Conservation (phyloP, 2,329 filamentous ascomycete species). For the Tolypocladium paradoxum region DNA sequence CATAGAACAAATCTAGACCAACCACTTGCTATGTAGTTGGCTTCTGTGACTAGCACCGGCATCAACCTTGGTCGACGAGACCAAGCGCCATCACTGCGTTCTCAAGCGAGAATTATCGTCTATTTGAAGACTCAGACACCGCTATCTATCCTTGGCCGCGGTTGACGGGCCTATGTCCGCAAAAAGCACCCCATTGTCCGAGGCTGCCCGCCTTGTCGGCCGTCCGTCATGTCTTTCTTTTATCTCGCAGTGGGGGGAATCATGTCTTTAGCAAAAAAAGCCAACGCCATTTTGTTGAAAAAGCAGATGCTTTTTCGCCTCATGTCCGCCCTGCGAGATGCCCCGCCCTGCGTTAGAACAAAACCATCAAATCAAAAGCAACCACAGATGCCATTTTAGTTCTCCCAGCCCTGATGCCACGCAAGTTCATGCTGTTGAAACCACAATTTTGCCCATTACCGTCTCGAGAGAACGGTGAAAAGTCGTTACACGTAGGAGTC, state of each 20-base stretch:
- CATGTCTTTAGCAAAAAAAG: slow-evolving; percentile 24
- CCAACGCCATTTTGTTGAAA: slow-evolving; percentile 30
- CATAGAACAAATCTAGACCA: neutral
- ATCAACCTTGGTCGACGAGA: neutral
- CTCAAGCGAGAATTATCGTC: slow-evolving; percentile 7
- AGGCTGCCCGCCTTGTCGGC: neutral
- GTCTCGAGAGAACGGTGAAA: slow-evolving; percentile 17
- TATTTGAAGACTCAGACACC: slow-evolving; percentile 11
- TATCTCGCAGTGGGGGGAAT: slow-evolving; percentile 21
- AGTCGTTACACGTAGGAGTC: slow-evolving; percentile 25
- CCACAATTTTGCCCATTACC: slow-evolving; percentile 26
- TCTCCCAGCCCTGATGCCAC: slow-evolving; percentile 24
- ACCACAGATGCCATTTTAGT: slow-evolving; percentile 14
- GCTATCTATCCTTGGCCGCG: slow-evolving; percentile 23
- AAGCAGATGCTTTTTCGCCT: slow-evolving; percentile 25
- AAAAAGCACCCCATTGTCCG: slow-evolving; percentile 3
- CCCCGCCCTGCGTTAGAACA: slow-evolving; percentile 5
- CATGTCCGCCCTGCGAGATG: slow-evolving; percentile 17
- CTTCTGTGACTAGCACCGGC: too few relatives aligned
- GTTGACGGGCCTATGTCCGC: slow-evolving; percentile 29
- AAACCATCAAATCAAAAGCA: slow-evolving; percentile 11
- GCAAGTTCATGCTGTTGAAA: slow-evolving; percentile 35
- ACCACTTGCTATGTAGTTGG: neutral
- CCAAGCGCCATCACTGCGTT: neutral
- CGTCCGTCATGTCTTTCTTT: slow-evolving; percentile 10